Percentiles rank a stretch among this genome's conserved stretches.
Evolutionary conservation across 306 rosid genomes (phyloP).

Genomic region (Vigna reflexopilosa): DNA sequence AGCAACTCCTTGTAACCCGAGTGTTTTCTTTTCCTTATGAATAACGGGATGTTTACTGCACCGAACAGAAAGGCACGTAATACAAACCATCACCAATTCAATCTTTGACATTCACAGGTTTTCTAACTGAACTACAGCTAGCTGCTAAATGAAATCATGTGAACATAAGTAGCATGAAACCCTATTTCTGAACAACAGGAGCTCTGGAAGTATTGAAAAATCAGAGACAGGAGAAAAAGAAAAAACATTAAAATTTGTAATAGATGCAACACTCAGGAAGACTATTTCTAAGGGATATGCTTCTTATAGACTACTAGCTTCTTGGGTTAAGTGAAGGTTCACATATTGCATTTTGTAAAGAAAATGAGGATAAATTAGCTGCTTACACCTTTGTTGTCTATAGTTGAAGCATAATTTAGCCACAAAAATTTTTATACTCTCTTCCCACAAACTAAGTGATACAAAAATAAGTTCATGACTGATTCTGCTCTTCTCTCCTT

Average conservation of each 20-base stretch:
- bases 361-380: too few species aligned
- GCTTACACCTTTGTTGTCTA: too few species aligned
- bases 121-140: not conserved
- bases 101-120: not conserved
- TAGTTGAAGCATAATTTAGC: too few species aligned
- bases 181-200: constrained; percentile 13
- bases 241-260: not conserved
- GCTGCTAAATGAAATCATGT: not conserved
- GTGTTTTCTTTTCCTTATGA: not conserved
- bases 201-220: not conserved
- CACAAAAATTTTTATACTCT: too few species aligned
- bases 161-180: not conserved
- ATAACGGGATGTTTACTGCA: constrained; percentile 19
- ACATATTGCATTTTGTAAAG: not conserved
- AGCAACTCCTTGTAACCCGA: not conserved
- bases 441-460: too few species aligned
- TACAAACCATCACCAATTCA: constrained; percentile 20
- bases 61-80: constrained; percentile 10
- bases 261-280: not conserved
- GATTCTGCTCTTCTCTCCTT: too few species aligned
- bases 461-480: too few species aligned
- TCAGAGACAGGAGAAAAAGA: not conserved
- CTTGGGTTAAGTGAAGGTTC: constrained; percentile 7
- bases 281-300: not conserved
- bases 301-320: constrained; percentile 4